A percentile compares a stretch with the other conserved stretches of the same genome.
Conservation (phyloP, 1,284 basidiomycete genomes). For the Jaminaea rosea region DNA sequence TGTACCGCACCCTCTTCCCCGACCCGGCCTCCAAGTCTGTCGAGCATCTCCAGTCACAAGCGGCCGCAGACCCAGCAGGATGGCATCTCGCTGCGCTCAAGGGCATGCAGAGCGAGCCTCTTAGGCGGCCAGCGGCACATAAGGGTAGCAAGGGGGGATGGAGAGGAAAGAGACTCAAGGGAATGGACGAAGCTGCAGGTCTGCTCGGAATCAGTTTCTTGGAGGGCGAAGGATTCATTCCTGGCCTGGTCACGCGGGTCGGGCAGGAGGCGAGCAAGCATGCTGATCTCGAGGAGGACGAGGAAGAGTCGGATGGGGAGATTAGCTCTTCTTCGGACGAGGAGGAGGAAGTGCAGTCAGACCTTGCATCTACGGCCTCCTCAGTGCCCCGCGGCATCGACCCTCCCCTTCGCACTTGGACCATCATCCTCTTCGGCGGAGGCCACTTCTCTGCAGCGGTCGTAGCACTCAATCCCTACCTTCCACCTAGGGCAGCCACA, state of each 20-base stretch:
- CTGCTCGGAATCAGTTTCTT: slow-evolving; percentile 23
- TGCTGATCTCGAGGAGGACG: slow-evolving; percentile 7
- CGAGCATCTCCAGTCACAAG: background rate
- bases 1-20: slow-evolving; percentile 70
- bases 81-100: background rate
- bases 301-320: slow-evolving; percentile 10
- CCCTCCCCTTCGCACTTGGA: slow-evolving; percentile 61
- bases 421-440: slow-evolving; percentile 89
- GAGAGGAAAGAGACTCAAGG: slow-evolving; percentile 37
- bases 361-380: background rate
- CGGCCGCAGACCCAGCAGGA: background rate
- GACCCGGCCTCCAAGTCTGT: slow-evolving; percentile 24
- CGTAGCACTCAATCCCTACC: slow-evolving; percentile 53
- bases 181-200: slow-evolving; percentile 26
- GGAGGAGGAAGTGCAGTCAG: background rate
- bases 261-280: slow-evolving; percentile 9
- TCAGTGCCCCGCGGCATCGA: slow-evolving; percentile 5
- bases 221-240: slow-evolving; percentile 29
- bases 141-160: slow-evolving; percentile 9
- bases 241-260: slow-evolving; percentile 13
- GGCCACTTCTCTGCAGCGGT: slow-evolving; percentile 94
- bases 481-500: slow-evolving; percentile 9
- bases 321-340: background rate
- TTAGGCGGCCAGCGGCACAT: background rate
- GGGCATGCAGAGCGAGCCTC: background rate